Evolutionary conservation across 2,329 filamentous ascomycete species (phyloP).

Genomic region (Fusarium sp.): DNA sequence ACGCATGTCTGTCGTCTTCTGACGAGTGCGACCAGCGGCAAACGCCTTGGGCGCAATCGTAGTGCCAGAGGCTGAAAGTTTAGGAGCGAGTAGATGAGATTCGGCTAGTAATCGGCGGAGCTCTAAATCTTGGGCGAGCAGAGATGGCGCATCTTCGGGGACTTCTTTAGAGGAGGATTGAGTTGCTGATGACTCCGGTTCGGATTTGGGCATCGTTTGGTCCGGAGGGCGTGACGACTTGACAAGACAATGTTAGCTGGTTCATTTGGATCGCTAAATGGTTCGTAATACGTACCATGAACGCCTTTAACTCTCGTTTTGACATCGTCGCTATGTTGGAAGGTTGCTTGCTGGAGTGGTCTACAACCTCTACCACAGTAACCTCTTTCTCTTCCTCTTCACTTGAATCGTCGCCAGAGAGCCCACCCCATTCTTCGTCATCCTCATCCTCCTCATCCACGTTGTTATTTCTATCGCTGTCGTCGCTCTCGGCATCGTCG

Average conservation of each 20-base stretch:
- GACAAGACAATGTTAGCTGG: conserved; percentile 18
- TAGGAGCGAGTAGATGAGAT: conserved; percentile 80
- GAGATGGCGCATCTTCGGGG: conserved; percentile 72
- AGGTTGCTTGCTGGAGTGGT: conserved; percentile 64
- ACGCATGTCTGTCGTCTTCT: conserved; percentile 86
- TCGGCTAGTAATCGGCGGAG: conserved; percentile 91
- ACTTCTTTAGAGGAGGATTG: conserved; percentile 53
- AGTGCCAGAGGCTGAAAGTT: conserved; percentile 59
- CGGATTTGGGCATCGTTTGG: conserved; percentile 44
- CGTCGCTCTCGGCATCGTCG: conserved; percentile 53
- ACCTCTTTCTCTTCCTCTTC: conserved; percentile 46
- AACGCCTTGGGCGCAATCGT: conserved; percentile 59
- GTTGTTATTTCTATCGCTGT: conserved; percentile 51
- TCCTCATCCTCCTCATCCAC: conserved; percentile 42
- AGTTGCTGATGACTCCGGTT: conserved; percentile 38
- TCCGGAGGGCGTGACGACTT: conserved; percentile 65
- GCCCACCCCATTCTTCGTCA: conserved; percentile 48
- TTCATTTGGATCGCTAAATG: neutral
- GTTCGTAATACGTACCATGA: conserved; percentile 69
- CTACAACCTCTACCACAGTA: conserved; percentile 69
- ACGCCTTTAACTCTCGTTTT: conserved; percentile 80
- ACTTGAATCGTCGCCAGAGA: conserved; percentile 46
- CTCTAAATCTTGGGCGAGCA: conserved; percentile 92
- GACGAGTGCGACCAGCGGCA: conserved; percentile 76
- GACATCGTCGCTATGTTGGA: conserved; percentile 63